phyloP scores from a whole-genome alignment of 2,329 filamentous ascomycete genomes.

The Cytospora mali region DNA sequence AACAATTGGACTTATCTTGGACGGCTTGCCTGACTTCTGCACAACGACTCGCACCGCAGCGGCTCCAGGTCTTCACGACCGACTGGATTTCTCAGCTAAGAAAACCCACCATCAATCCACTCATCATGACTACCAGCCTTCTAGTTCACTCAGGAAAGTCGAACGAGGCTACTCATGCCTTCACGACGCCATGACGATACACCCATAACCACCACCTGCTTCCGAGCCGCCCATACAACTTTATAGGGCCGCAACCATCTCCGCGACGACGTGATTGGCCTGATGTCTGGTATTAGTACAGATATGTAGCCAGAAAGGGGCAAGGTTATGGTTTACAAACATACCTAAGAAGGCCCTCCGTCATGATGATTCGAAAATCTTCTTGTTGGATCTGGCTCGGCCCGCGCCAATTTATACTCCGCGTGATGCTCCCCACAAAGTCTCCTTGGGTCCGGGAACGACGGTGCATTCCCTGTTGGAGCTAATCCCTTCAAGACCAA shows the following conservation, averaged over 20 bases:
- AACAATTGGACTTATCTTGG: background rate
- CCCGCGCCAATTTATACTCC: slow-evolving; percentile 1
- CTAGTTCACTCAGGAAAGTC: background rate
- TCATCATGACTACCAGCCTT: background rate
- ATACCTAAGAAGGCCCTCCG: background rate
- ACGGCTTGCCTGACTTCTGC: background rate
- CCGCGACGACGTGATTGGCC: background rate
- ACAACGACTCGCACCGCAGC: background rate
- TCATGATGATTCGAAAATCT: background rate
- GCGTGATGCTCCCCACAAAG: slow-evolving; percentile 8
- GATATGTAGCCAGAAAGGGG: background rate
- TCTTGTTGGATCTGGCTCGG: background rate
- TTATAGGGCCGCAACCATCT: background rate
- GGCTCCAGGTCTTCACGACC: background rate
- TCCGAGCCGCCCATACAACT: background rate
- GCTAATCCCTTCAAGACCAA: slow-evolving; percentile 8
- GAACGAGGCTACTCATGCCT: background rate
- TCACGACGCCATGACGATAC: background rate
- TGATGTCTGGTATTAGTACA: background rate
- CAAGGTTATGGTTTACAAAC: background rate
- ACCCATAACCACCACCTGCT: background rate
- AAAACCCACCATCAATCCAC: background rate
- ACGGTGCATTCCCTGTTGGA: background rate
- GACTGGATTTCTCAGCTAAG: background rate
- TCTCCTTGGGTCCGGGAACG: background rate